Evolutionary conservation across 2,329 filamentous ascomycete species (phyloP), one percentile per base, ranked within the genome.

Genomic region (Blastomyces gilchristii): DNA sequence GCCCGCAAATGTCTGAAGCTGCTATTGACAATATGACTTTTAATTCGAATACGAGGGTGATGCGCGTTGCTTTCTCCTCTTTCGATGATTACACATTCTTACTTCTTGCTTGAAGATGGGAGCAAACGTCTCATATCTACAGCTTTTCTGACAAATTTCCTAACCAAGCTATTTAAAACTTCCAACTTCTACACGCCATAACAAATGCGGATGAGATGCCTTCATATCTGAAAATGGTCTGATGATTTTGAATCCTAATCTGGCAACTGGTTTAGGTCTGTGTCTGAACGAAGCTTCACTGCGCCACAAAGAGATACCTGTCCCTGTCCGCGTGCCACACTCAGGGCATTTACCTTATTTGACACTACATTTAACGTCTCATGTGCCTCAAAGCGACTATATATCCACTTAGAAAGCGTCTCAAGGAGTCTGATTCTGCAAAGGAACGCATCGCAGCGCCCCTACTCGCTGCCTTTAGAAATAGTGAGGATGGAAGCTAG

Each of bases 351-450:
- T 63, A 62, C 62, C 56, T 45, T 49, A 22, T 28, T 49, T 59
- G 62, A 60, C 60, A 65, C 60, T 64, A 65, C 64, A 53, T 57
- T 62, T 64, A 62, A 61, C 64, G 64, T 65, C 64, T 62, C 64
- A 65, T 45, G 31, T 64, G 31, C 43, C 56, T 47, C 8, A 57
- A 64, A 65, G 52, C 31, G 50, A 59, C 49, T 52, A 58, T 49
- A 28, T 47, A 11, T 52, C 56, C 56, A 62, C 31, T 61, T 28
- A 31, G 49, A 49, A 58, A 8, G 18, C 53, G 64, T 65, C 64
- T 65, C 64, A 65, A 63, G 22, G 43, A 47, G 41, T 12, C 16
- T 47, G 16, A 28, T 52, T 59, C 25, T 62, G 39, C 43, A 31
- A n/a, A 45, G n/a, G 22, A 52, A 39, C 18, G 31, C 9, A 43